Base-by-base conservation (phyloP, 208 protist species). In the Leishmania tropica region DNA sequence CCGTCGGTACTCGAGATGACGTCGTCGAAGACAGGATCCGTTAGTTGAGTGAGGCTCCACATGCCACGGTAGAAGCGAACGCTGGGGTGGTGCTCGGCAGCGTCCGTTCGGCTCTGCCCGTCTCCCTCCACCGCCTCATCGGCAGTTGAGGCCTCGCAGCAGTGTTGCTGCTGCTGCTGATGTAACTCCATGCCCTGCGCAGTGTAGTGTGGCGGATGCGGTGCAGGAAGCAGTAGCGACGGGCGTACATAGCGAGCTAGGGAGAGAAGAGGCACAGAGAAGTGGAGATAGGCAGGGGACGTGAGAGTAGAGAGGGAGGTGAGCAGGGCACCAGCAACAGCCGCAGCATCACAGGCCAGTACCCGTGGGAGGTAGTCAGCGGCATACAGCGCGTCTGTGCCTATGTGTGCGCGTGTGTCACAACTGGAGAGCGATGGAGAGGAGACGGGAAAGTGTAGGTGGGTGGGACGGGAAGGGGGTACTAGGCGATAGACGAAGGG, bases 21-120 rank as follows among this genome's bases (percentile, higher is more conserved):
- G 42, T 73, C 70, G n/a, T 76, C 48, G 37, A 75, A 53, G 73
- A 42, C 54, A 15, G 40, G 31, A 48, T 78, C 75, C 37, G 13
- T n/a, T 2, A 85, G 78, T 35, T 85, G 82, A 28, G 64, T 75
- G 24, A 85, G 78, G 24, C 68, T 67, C 82, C 82, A 85, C 82
- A 82, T 68, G n/a, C 90, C 90, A 24, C 85, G 81, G 76, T 95
- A 96, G 79, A 96, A 94, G 45, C 81, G 85, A 8, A 93, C 83
- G 51, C 87, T 91, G 6, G 89, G 90, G 81, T 96, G 90, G 64
- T 83, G 62, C 40, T 40, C 47, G 3, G 58, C 1, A 65, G 81
- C 40, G 68, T 81, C 68, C 35, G 79, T 45, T n/a, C 35, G 28
- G n/a, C 42, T 37, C 24, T 71, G 40, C 11, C n/a, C 2, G 48